Conservation (phyloP, 2,329 filamentous ascomycete species). For the Colletotrichum cuscutae region DNA sequence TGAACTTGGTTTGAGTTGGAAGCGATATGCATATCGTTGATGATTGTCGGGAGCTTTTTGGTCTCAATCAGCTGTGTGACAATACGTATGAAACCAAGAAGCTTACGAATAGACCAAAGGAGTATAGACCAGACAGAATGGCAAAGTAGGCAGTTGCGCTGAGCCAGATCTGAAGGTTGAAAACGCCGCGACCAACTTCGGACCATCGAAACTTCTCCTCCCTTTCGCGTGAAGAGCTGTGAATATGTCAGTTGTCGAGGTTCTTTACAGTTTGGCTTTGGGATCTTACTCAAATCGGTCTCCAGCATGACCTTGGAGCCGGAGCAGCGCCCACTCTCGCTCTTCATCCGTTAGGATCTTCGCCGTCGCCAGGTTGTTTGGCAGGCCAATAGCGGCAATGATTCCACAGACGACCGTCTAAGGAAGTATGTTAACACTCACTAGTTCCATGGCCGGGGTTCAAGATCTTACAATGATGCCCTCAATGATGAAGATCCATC, state of each 20-base stretch:
- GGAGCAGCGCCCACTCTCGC: conserved; percentile 56
- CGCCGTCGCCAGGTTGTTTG: conserved; percentile 65
- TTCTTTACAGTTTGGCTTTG: neutral
- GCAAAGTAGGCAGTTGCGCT: conserved; percentile 70
- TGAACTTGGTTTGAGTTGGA: conserved; percentile 67
- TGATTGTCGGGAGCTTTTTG: conserved; percentile 69
- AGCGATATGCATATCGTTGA: conserved; percentile 64
- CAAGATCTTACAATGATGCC: conserved; percentile 57
- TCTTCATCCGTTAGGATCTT: conserved; percentile 64
- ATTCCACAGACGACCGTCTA: conserved; percentile 65
- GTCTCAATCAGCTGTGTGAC: neutral
- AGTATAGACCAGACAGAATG: conserved; percentile 68
- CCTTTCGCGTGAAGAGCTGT: conserved; percentile 39
- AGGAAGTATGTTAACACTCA: neutral
- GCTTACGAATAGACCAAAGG: conserved; percentile 71
- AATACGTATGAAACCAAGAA: neutral
- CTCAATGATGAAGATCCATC: conserved; percentile 72
- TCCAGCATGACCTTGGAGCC: conserved; percentile 52
- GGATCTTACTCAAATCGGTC: conserved; percentile 44
- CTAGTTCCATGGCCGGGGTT: too few species aligned
- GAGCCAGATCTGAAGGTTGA: conserved; percentile 71
- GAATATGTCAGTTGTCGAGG: neutral
- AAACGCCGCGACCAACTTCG: conserved; percentile 69
- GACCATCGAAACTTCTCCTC: conserved; percentile 67
- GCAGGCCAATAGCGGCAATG: conserved; percentile 63